These are phyloP conservation scores for Saksenaea oblongispora DNA, from an alignment of 371 early-diverging fungal genomes.

Conservation along the genomic window DNA sequence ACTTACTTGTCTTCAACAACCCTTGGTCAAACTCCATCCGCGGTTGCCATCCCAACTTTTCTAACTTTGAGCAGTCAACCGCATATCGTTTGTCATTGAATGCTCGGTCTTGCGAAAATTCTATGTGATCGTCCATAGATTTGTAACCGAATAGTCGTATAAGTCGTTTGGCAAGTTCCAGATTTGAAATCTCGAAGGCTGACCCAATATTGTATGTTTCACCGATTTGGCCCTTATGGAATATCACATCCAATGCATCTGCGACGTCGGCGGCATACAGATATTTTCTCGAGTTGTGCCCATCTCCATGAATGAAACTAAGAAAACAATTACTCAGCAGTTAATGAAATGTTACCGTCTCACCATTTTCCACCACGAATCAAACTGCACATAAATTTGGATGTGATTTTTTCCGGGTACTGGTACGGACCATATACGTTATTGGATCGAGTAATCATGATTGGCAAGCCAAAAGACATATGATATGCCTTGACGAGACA, in stretches of 20 bases:
- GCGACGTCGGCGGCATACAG: conserved; percentile 80
- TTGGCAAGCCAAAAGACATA: conserved; percentile 80
- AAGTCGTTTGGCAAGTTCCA: conserved; percentile 66
- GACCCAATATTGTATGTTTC: conserved; percentile 85
- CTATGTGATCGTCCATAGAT: conserved; percentile 49
- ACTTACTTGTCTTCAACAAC: conserved; percentile 71
- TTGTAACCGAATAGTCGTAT: conserved; percentile 56
- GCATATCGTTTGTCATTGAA: conserved; percentile 85
- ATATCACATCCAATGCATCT: conserved; percentile 72
- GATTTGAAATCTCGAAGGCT: conserved; percentile 75
- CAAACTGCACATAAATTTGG: conserved; percentile 83
- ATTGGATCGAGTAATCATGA: conserved; percentile 83
- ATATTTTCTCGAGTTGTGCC: conserved; percentile 77
- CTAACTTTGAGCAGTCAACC: conserved; percentile 72
- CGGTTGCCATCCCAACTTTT: conserved; percentile 75
- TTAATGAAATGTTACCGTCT: not conserved
- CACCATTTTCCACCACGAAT: conserved; percentile 63
- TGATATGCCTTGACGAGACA: conserved; percentile 80
- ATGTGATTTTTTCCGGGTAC: conserved; percentile 89
- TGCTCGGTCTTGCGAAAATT: conserved; percentile 77
- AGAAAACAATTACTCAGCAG: not conserved
- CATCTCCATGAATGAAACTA: conserved; percentile 83
- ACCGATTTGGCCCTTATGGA: conserved; percentile 68
- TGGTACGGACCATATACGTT: conserved; percentile 88
- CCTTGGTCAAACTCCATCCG: conserved; percentile 69